A percentile compares a stretch with the other conserved stretches of the same genome.
phyloP scores from a whole-genome alignment of 129 eudicot species.

The Smallanthus sonchifolius region DNA sequence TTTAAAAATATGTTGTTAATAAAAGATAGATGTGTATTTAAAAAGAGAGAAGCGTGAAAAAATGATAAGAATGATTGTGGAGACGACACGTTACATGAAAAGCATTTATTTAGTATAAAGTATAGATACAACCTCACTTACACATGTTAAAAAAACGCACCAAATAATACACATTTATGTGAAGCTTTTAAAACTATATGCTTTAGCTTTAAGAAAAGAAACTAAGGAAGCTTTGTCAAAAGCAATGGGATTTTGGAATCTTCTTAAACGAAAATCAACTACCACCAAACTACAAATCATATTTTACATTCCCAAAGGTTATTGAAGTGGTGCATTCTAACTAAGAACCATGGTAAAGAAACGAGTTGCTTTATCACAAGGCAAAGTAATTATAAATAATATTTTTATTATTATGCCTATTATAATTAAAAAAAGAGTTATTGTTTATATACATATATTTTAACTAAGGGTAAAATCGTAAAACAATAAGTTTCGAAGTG shows the following conservation, averaged over 20 bases:
- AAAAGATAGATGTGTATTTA: too few species aligned
- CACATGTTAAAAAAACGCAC: too few species aligned
- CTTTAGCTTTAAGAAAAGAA: slow-evolving; percentile 11
- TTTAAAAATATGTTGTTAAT: too few species aligned
- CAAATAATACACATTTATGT: neutral
- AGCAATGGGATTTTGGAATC: neutral
- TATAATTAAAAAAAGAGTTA: neutral
- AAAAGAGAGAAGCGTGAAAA: too few species aligned
- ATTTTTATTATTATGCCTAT: neutral
- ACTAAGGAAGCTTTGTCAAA: neutral
- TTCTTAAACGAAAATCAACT: neutral
- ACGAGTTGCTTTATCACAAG: neutral
- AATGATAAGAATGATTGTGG: too few species aligned
- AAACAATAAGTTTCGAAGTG: too few species aligned
- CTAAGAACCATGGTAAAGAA: neutral
- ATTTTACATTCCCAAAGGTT: neutral
- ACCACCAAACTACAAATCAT: neutral
- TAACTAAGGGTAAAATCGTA: too few species aligned
- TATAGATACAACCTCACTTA: too few species aligned
- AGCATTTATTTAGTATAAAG: too few species aligned
- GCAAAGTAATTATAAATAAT: neutral
- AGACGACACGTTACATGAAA: too few species aligned
- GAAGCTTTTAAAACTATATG: neutral
- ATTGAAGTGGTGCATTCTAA: slow-evolving; percentile 4
- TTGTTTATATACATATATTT: too few species aligned